These are phyloP conservation scores for Stagonosporopsis tanaceti DNA, from an alignment of 2,329 filamentous ascomycete genomes.

Conservation along the genomic window DNA sequence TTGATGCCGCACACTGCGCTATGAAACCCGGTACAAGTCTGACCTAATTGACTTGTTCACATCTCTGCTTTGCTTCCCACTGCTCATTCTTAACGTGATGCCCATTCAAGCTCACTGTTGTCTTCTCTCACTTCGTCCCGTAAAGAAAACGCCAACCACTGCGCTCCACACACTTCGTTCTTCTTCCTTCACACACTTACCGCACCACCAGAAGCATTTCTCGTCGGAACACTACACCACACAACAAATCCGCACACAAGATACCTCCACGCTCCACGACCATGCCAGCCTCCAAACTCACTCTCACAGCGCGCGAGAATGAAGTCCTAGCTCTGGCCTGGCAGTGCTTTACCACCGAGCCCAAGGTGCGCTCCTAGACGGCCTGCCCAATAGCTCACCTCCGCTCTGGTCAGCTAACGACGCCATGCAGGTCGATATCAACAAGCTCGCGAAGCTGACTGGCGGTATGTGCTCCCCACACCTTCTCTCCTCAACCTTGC, in stretches of 20 bases:
- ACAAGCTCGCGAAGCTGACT: conserved; percentile 25
- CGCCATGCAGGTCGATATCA: conserved; percentile 18
- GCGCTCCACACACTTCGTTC: background rate
- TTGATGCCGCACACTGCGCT: background rate
- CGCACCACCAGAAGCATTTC: background rate
- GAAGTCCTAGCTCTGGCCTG: conserved; percentile 43
- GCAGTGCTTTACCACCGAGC: conserved; percentile 43
- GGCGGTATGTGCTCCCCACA: conserved; percentile 4
- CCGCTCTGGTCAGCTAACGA: background rate
- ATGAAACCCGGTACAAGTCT: too few relatives aligned
- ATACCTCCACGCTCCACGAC: background rate
- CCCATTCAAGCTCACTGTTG: too few relatives aligned
- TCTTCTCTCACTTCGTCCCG: background rate
- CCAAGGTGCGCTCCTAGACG: conserved; percentile 34
- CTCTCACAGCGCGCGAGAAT: conserved; percentile 37
- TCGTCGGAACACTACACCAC: background rate
- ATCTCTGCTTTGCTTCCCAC: background rate
- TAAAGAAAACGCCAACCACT: background rate
- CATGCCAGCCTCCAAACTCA: conserved; percentile 8
- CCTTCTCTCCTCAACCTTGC: too few relatives aligned
- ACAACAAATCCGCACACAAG: background rate
- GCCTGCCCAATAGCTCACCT: too few relatives aligned
- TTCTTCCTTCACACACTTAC: background rate
- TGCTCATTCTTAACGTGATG: background rate
- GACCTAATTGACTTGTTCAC: too few relatives aligned